These are phyloP conservation scores for Paramecium sexaurelia DNA, from an alignment of 73 alveolate species.

Conservation along the genomic window DNA sequence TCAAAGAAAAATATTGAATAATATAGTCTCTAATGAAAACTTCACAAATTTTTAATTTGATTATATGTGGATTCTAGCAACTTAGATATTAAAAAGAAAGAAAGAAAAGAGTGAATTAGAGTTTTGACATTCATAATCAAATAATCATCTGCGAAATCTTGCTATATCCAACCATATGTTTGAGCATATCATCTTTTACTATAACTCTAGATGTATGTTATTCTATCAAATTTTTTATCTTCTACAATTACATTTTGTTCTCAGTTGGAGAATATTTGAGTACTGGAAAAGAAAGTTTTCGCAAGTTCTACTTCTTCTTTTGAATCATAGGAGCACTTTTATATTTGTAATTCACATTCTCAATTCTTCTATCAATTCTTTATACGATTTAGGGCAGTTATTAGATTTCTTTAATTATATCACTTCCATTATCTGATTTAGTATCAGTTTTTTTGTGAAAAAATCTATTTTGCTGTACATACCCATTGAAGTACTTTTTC, in stretches of 20 bases:
- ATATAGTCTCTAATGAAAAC: too few relatives aligned
- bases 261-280: constrained; percentile 26
- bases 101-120: background rate
- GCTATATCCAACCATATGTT: constrained; percentile 53
- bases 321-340: constrained; percentile 46
- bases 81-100: background rate
- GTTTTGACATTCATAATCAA: background rate
- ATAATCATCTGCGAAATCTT: constrained; percentile 33
- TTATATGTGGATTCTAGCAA: background rate
- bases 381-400: constrained; percentile 6
- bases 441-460: constrained; percentile 22
- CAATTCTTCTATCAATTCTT: background rate
- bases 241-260: background rate
- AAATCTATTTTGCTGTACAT: constrained; percentile 33
- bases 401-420: background rate
- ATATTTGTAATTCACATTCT: constrained; percentile 37
- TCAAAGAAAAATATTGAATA: too few relatives aligned
- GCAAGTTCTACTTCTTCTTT: constrained; percentile 4
- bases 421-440: background rate
- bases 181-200: background rate
- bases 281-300: constrained; percentile 40
- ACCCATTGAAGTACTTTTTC: constrained; percentile 45
- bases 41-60: too few relatives aligned
- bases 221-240: constrained; percentile 6
- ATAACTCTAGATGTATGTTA: background rate